Evolutionary conservation across 1,284 basidiomycete genomes (phyloP), one percentile per base, ranked within the genome.

Genomic region (Leccinum insolens): DNA sequence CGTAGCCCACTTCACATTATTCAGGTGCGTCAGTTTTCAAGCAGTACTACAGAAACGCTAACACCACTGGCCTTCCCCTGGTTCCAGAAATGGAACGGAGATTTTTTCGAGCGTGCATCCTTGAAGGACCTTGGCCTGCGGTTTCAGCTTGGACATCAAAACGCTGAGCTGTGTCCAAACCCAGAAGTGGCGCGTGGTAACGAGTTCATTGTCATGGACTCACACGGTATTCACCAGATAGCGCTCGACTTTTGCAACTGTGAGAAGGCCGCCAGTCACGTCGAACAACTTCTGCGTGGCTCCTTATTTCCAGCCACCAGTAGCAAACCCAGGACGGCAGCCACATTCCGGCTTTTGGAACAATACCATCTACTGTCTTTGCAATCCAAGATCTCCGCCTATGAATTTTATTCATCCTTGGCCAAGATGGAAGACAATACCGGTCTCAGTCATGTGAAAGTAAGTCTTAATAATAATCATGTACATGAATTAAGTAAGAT

Each of bases 351-450:
- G 25, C 25, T 58, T 12, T 22, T 58, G 15, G 57, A 58, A 22
- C 57, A 58, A 58, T 58, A 58, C 25, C 57, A 58, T 17, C 25
- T 58, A 31, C 57, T 58, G 12, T 55, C 52, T n/a, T 46, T 46
- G 44, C 15, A 46, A n/a, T 46, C 44, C 34, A 37, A 59, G 28
- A 28, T 59, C 28, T 59, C 58, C 3, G 58, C 58, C 58, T 59
- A 59, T 7, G 58, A 59, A 28, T 59, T 59, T 28, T 59, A 34
- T 14, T 59, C 28, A 17, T 17, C 28, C 12, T 34, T 59, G 58
- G 58, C 28, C 25, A 59, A 59, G 58, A 17, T 59, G 31, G 58
- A 59, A 59, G 58, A 59, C 17, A 59, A 59, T 14, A 59, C 58
- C n/a, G 31, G 58, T 34, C 58, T 59, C 5, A 59, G 28, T 9